A percentile compares a stretch with the other conserved stretches of the same genome.
These are phyloP conservation scores for Cyclostephanos invisitatus DNA, from an alignment of 108 stramenopile species.

Conservation along the genomic window DNA sequence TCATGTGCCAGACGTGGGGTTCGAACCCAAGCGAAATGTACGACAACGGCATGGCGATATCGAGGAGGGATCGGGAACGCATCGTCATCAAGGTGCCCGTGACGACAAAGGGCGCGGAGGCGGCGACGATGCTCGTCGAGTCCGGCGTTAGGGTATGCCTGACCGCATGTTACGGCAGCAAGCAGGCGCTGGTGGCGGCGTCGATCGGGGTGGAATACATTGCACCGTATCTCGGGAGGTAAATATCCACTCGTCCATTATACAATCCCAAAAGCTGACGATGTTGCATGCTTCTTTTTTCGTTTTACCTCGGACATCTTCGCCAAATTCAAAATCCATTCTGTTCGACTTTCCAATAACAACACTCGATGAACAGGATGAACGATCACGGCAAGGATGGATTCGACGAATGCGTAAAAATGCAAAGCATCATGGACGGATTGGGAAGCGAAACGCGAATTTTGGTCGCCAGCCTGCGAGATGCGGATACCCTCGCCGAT, in stretches of 20 bases:
- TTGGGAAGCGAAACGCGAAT: constrained; percentile 63
- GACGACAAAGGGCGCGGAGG: constrained; percentile 54
- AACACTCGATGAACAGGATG: constrained; percentile 35
- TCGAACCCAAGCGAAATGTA: constrained; percentile 56
- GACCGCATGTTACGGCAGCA: constrained; percentile 65
- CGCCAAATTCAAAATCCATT: not conserved
- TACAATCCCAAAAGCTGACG: not conserved
- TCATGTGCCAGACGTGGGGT: constrained; percentile 81
- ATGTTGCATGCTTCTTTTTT: not conserved
- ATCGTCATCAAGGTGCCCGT: constrained; percentile 74
- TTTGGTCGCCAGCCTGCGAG: constrained; percentile 64
- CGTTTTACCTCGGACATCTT: not conserved
- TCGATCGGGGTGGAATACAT: constrained; percentile 65
- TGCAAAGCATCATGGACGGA: constrained; percentile 65
- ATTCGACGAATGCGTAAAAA: constrained; percentile 53
- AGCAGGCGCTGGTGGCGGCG: constrained; percentile 66
- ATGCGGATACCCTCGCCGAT: constrained; percentile 51
- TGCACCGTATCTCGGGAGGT: constrained; percentile 48
- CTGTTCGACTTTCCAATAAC: not conserved
- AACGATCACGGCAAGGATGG: constrained; percentile 68
- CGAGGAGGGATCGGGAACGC: constrained; percentile 50
- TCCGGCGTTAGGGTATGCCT: constrained; percentile 63
- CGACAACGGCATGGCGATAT: constrained; percentile 58
- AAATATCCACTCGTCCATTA: not conserved
- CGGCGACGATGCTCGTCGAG: constrained; percentile 55